phyloP scores from a whole-genome alignment of 192 early-diverging fungal genomes.

The Coemansia sp. region DNA sequence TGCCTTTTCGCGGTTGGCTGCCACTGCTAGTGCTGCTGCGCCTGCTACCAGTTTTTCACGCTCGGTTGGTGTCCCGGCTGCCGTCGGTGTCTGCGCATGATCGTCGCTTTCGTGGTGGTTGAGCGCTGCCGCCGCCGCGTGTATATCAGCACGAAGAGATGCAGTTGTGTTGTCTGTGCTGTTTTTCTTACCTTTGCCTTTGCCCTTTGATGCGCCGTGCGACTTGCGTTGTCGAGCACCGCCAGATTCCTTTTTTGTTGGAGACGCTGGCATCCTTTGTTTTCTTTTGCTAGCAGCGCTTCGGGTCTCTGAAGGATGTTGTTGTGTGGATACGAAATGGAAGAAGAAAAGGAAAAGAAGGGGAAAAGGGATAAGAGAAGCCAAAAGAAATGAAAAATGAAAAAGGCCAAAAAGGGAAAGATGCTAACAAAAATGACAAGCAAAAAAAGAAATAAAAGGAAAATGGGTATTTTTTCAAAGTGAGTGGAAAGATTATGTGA shows the following conservation, averaged over 20 bases:
- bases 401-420: too few relatives aligned
- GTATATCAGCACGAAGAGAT: too few relatives aligned
- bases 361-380: too few relatives aligned
- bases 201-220: background rate
- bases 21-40: background rate
- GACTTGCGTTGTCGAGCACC: background rate
- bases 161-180: too few relatives aligned
- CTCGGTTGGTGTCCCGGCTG: slow-evolving; percentile 23
- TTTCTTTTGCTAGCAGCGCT: background rate
- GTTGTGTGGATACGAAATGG: background rate
- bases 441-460: too few relatives aligned
- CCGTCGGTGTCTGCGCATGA: slow-evolving; percentile 20
- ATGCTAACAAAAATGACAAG: too few relatives aligned
- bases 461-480: too few relatives aligned
- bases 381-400: too few relatives aligned
- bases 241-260: background rate
- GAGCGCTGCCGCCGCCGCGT: background rate
- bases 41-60: background rate
- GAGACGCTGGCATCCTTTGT: background rate
- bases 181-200: background rate
- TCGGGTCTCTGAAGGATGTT: background rate
- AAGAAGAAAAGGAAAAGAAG: background rate
- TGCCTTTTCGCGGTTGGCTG: background rate
- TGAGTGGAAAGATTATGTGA: too few relatives aligned
- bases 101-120: slow-evolving; percentile 1